These are phyloP conservation scores for Vicia sativa DNA, from an alignment of 306 rosid species.

Conservation along the genomic window DNA sequence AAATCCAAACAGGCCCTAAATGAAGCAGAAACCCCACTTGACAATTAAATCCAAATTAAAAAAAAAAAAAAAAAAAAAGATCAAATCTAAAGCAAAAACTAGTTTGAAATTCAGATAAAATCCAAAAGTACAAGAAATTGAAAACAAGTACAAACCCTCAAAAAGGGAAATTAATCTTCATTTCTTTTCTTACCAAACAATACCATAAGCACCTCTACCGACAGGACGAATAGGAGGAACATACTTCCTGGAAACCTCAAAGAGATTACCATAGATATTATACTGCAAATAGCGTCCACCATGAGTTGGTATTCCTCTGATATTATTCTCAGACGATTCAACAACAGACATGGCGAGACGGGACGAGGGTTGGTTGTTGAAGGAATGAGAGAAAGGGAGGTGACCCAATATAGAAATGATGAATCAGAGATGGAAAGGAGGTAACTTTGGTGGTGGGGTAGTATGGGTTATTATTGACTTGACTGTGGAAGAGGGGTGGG, in stretches of 20 bases:
- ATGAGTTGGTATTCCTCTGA: slow-evolving; percentile 69
- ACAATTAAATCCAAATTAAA: slow-evolving; percentile 12
- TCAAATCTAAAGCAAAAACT: slow-evolving; percentile 24
- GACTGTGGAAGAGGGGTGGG: slow-evolving; percentile 24
- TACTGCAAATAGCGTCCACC: slow-evolving; percentile 83
- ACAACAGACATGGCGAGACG: slow-evolving; percentile 38
- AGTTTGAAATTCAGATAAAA: slow-evolving; percentile 13
- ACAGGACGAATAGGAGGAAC: slow-evolving; percentile 92
- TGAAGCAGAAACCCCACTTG: slow-evolving; percentile 20
- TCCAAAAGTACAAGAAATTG: slow-evolving; percentile 15
- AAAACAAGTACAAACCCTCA: slow-evolving; percentile 26
- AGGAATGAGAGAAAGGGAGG: slow-evolving; percentile 1
- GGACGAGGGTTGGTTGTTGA: not conserved
- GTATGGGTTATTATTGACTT: slow-evolving; percentile 1
- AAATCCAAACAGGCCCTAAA: not conserved
- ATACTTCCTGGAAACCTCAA: slow-evolving; percentile 87
- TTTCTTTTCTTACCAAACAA: slow-evolving; percentile 72
- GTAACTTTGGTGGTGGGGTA: too few species aligned
- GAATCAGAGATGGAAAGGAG: too few species aligned
- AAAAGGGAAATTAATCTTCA: not conserved
- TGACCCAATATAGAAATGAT: slow-evolving; percentile 39
- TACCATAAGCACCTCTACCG: slow-evolving; percentile 95
- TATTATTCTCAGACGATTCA: slow-evolving; percentile 54
- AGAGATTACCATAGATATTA: slow-evolving; percentile 85
- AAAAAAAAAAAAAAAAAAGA: too few species aligned